These are phyloP conservation scores for Hyaloscypha hepaticicola DNA, from an alignment of 495 filamentous ascomycete genomes.

Conservation along the genomic window DNA sequence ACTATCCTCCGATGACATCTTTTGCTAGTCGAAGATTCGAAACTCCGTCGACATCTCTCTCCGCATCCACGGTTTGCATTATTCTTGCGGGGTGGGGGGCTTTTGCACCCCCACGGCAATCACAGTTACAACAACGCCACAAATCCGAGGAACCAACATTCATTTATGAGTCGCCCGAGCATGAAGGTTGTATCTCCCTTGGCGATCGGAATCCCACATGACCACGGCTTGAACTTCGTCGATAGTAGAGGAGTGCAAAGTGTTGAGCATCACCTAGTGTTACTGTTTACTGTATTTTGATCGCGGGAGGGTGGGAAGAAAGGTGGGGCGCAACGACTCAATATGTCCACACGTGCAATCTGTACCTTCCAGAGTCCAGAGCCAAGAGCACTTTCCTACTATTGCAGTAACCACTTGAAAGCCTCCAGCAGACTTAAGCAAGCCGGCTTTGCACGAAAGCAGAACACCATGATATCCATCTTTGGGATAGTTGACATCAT, in stretches of 20 bases:
- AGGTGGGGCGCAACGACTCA: no score
- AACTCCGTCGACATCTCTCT: no score
- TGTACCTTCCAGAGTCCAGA: no score
- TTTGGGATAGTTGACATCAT: background rate
- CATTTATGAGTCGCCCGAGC: background rate
- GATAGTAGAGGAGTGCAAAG: background rate
- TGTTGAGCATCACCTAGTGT: no score
- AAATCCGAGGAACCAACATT: background rate
- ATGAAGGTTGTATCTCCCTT: background rate
- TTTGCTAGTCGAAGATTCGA: no score
- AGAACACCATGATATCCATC: slow-evolving; percentile 1
- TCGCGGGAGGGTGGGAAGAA: no score
- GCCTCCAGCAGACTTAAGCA: background rate
- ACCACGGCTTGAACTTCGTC: no score
- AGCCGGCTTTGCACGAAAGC: background rate
- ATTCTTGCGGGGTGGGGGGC: background rate
- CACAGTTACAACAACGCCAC: background rate
- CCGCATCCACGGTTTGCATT: no score
- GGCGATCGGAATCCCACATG: background rate
- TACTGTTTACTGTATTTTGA: no score
- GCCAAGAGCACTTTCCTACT: background rate
- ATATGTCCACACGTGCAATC: background rate
- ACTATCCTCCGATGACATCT: no score
- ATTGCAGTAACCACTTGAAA: background rate
- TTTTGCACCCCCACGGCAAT: background rate